Base-by-base conservation (phyloP, 192 early-diverging fungal genomes). In the Chytriomyces hyalinus region DNA sequence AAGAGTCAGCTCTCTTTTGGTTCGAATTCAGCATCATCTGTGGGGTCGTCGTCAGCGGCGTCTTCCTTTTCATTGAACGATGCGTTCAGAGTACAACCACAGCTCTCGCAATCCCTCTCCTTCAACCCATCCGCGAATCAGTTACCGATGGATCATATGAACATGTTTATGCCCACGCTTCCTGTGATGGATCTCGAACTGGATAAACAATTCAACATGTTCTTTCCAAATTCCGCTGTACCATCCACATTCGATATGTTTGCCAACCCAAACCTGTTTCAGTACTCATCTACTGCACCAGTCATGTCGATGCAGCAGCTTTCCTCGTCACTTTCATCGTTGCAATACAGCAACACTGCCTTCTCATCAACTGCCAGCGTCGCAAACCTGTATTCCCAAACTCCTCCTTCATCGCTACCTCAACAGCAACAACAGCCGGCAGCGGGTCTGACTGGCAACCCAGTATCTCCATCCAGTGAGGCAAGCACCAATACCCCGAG, bases 291-390 rank as follows among this genome's bases (percentile, higher is more conserved):
- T 17, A 71, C 49, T 44, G 69, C 49, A 24, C 69, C 49, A 15
- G 26, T 51, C 22, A 15, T 17, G 26, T 8, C 69, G 13, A 22
- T 59, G 17, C 63, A 65, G 20, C n/a, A n/a, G 9, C 28, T 28
- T 13, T 36, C 26, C 17, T 8, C 20, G 1, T 43, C 49, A 6
- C 69, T 59, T 8, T 43, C 20, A 9, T 36, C 49, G 5, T 51
- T 59, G 6, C 48, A 71, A 59, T 71, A 71, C 51, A 22, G 9
- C 69, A 71, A 71, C 50, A 60, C 69, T 59, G 69, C 48, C 22
- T 71, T 71, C 51, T 36, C 49, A 9, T 43, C 49, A 26, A 71
- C 57, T 36, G 69, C 20, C 15, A 49, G 44, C 36, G 20, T 71
- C 22, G 20, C 69, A 60, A 59, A 51, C 20, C 28, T 60, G 51